Percentiles rank a stretch among this genome's conserved stretches.
Conservation (phyloP, 2,329 filamentous ascomycete genomes). For the Aspergillus sp. region DNA sequence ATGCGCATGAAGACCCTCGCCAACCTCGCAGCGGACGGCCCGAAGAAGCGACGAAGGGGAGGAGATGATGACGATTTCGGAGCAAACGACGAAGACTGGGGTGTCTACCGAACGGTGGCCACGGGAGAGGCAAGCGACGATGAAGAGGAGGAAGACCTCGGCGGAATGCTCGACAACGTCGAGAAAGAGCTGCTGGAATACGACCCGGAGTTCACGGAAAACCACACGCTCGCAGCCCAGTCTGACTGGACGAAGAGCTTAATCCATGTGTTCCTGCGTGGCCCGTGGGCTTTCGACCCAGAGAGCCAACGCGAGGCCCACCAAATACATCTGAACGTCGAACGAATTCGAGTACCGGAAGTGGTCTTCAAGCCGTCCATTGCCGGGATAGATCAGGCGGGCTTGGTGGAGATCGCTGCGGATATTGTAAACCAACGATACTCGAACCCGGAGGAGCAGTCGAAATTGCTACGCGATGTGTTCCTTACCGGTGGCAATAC, state of each 20-base stretch:
- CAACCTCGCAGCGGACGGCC: constrained; percentile 87
- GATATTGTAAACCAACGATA: constrained; percentile 87
- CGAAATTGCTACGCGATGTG: constrained; percentile 76
- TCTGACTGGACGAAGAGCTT: constrained; percentile 93
- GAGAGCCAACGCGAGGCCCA: constrained; percentile 77
- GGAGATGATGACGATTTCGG: constrained; percentile 96
- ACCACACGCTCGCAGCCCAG: constrained; percentile 88
- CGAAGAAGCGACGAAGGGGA: constrained; percentile 79
- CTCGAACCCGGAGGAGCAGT: constrained; percentile 54
- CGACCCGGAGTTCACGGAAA: constrained; percentile 86
- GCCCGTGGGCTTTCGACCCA: constrained; percentile 80
- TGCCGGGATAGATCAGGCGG: constrained; percentile 88
- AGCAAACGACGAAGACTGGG: constrained; percentile 97
- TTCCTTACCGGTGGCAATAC: constrained; percentile 95
- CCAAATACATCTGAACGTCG: constrained; percentile 93
- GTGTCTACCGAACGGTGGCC: constrained; percentile 89
- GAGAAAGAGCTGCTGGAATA: constrained; percentile 83
- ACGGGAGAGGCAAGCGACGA: constrained; percentile 79
- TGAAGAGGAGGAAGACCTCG: constrained; percentile 87
- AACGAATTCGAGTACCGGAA: constrained; percentile 91
- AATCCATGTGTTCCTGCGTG: constrained; percentile 85
- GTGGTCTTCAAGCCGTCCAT: constrained; percentile 91
- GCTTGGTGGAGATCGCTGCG: constrained; percentile 85
- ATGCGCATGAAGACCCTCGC: constrained; percentile 98
- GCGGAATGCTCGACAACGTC: constrained; percentile 68